Evolutionary conservation across 1,139 yeast genomes (phyloP).

Genomic region (Trichomonascaceae sp.): DNA sequence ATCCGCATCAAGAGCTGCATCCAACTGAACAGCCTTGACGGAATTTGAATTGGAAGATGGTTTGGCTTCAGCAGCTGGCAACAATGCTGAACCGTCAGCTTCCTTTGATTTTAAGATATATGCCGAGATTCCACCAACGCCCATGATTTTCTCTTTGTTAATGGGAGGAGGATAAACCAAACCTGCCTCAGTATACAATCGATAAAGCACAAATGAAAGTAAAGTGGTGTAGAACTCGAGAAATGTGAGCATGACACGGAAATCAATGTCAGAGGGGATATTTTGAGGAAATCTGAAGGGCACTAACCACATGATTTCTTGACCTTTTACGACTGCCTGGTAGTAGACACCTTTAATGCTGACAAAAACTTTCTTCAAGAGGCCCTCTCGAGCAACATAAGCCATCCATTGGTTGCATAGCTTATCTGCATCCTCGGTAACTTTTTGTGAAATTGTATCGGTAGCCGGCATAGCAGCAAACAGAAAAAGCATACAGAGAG

Average conservation of each 20-base stretch:
- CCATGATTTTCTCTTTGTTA: slow-evolving; percentile 63
- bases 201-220: slow-evolving; percentile 78
- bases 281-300: slow-evolving; percentile 97
- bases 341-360: slow-evolving; percentile 97
- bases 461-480: slow-evolving; percentile 96
- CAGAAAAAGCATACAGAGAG: slow-evolving; percentile 87
- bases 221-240: slow-evolving; percentile 92
- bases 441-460: slow-evolving; percentile 67
- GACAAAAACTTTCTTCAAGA: slow-evolving; percentile 83
- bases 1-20: slow-evolving; percentile 26
- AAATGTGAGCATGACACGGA: slow-evolving; percentile 94
- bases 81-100: slow-evolving; percentile 28
- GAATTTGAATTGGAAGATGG: slow-evolving; percentile 20
- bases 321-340: slow-evolving; percentile 85
- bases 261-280: slow-evolving; percentile 90
- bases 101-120: slow-evolving; percentile 61
- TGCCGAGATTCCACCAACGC: slow-evolving; percentile 84
- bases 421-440: slow-evolving; percentile 79
- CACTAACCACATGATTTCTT: slow-evolving; percentile 90
- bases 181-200: slow-evolving; percentile 77
- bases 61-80: slow-evolving; percentile 29
- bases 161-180: slow-evolving; percentile 89
- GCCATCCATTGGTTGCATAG: slow-evolving; percentile 96
- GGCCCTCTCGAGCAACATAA: slow-evolving; percentile 76
- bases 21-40: slow-evolving; percentile 18